phyloP scores from a whole-genome alignment of 768 basidiomycete species.

The Termitomyces sp. region DNA sequence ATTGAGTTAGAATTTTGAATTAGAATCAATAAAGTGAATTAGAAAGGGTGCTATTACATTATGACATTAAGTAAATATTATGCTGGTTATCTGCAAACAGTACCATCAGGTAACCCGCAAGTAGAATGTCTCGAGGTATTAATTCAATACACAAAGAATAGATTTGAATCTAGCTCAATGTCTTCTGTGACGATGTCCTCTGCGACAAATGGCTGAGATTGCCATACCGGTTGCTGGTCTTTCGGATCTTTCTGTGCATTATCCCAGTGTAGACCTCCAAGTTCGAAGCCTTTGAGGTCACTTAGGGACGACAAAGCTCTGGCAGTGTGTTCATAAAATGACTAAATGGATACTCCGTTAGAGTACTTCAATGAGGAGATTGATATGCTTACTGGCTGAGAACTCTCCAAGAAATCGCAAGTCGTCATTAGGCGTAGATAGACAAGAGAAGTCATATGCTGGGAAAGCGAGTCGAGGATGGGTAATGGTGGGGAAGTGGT shows the following conservation, averaged over 20 bases:
- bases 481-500: conserved; percentile 51
- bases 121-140: background rate
- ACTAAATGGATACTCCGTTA: conserved; percentile 28
- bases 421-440: conserved; percentile 66
- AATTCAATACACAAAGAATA: conserved; percentile 26
- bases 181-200: conserved; percentile 23
- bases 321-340: conserved; percentile 59
- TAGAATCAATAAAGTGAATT: background rate
- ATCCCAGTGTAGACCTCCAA: conserved; percentile 73
- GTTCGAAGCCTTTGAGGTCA: conserved; percentile 62
- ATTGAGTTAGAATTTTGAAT: background rate
- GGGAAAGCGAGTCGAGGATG: conserved; percentile 51
- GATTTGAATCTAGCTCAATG: conserved; percentile 25
- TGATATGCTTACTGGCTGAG: conserved; percentile 40
- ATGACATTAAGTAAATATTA: background rate
- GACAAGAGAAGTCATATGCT: conserved; percentile 51
- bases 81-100: background rate
- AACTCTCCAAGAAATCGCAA: conserved; percentile 42
- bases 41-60: background rate
- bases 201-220: conserved; percentile 39
- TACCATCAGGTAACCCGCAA: background rate
- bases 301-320: conserved; percentile 50
- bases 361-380: conserved; percentile 5
- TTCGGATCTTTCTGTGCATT: conserved; percentile 40
- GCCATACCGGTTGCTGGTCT: conserved; percentile 44